Base-by-base conservation (phyloP, 2,329 filamentous ascomycete species). In the Helminthosporium solani region DNA sequence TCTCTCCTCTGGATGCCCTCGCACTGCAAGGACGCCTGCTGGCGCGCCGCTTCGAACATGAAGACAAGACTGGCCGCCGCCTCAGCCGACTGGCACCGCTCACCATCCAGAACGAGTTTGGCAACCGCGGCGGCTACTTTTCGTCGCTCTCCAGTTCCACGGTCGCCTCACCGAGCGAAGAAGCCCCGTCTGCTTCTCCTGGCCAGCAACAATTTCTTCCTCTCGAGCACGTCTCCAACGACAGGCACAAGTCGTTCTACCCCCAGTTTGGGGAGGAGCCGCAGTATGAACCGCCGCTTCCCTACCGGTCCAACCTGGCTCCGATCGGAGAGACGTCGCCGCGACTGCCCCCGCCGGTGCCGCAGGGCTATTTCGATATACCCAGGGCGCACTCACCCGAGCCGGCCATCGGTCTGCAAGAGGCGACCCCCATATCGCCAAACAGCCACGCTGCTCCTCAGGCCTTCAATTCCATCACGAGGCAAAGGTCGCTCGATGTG, bases 1-100 rank as follows among this genome's bases (percentile, higher is more conserved):
- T 97, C 46, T 97, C 94, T 7, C 94, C 94, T 9, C 81, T 99
- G 54, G 94, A 99, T 78, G 92, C 92, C 38, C 95, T 99, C 67
- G 92, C 92, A 18, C 80, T 92, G 52, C 92, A 97, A 66, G 95
- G 91, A 60, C 86, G 92, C 47, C 75, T 95, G 59, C 80, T 99
- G 41, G 90, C 90, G 31, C 88, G 84, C 72, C 87, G 95, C 71
- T 82, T 99, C 50, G 86, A 96, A 68, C 86, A 94, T 53, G 81
- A 83, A 62, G 71, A 73, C 49, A 84, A 82, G 63, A 81, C 82
- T 52, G 90, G 88, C 40, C 83, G 85, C 54, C 83, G 91, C 47
- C 81, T 96, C 72, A 96, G 91, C 72, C 82, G 92, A 33, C 75
- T 97, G 34, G 89, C 91, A 2, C 90, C 90, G 6, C 76, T 91